Evolutionary conservation across 192 early-diverging fungal genomes (phyloP).

Genomic region (Backusella parvicylindrica): DNA sequence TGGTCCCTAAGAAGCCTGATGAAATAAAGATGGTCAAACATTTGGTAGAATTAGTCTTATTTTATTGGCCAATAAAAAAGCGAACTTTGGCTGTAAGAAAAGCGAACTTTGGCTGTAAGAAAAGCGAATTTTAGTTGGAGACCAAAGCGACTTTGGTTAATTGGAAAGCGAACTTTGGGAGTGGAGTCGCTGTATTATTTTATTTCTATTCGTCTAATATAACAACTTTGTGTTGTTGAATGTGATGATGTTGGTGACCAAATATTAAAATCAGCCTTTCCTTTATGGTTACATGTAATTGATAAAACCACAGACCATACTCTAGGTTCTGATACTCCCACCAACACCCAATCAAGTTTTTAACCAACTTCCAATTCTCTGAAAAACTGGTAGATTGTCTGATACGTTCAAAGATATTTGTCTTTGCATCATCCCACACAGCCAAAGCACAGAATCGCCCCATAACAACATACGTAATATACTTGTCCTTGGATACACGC

Average conservation of each 20-base stretch:
- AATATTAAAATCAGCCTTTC: not conserved
- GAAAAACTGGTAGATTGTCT: not conserved
- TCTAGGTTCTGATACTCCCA: conserved; percentile 22
- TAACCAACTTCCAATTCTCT: not conserved
- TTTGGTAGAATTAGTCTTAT: too few species aligned
- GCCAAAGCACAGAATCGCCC: conserved; percentile 32
- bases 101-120: too few species aligned
- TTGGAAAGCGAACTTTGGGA: too few species aligned
- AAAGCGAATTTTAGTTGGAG: too few species aligned
- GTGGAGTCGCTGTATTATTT: too few species aligned
- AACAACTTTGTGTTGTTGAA: not conserved
- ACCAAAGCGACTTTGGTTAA: too few species aligned
- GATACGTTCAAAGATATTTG: not conserved
- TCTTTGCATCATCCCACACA: conserved; percentile 29
- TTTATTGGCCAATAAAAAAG: too few species aligned
- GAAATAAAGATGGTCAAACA: too few species aligned
- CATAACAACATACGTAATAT: conserved; percentile 31
- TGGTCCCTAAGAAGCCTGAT: too few species aligned
- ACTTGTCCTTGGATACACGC: conserved; percentile 7
- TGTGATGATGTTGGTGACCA: not conserved
- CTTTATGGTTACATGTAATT: not conserved
- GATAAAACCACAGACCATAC: conserved; percentile 13
- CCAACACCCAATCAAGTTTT: conserved; percentile 17
- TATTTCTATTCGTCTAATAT: too few species aligned
- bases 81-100: too few species aligned